Conservation (phyloP, 768 basidiomycete species). For the Xerocomus brunneocitrinus region DNA sequence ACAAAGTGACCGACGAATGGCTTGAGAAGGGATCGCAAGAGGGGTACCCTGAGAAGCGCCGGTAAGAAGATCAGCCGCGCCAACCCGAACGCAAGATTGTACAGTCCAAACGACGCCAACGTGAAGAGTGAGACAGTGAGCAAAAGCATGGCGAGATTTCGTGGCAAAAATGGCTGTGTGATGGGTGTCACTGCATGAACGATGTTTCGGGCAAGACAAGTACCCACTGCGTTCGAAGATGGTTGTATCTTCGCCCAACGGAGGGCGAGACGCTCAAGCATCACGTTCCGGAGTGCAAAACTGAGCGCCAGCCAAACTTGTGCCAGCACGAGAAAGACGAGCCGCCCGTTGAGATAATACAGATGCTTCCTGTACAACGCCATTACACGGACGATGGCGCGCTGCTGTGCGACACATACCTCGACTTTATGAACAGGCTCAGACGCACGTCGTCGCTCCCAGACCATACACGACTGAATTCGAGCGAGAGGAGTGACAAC, state of each 20-base stretch:
- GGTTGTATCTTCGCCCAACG: slow-evolving; percentile 33
- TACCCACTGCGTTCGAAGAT: slow-evolving; percentile 17
- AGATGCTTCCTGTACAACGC: slow-evolving; percentile 61
- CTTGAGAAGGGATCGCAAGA: slow-evolving; percentile 45
- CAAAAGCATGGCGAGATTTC: slow-evolving; percentile 22
- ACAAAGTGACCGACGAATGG: slow-evolving; percentile 66
- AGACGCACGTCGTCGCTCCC: slow-evolving; percentile 39
- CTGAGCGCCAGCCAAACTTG: slow-evolving; percentile 45
- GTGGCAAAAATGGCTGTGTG: slow-evolving; percentile 18
- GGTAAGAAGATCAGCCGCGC: slow-evolving; percentile 48
- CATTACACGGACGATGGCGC: neutral
- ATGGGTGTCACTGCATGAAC: neutral
- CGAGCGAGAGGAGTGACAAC: slow-evolving; percentile 37
- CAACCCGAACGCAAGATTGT: slow-evolving; percentile 44
- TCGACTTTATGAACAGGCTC: slow-evolving; percentile 61
- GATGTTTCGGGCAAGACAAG: neutral
- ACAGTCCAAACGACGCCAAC: slow-evolving; percentile 33
- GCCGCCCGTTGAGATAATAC: slow-evolving; percentile 64
- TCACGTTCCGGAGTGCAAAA: slow-evolving; percentile 53
- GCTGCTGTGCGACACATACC: slow-evolving; percentile 35
- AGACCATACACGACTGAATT: slow-evolving; percentile 34
- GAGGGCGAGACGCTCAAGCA: slow-evolving; percentile 57
- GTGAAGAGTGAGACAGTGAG: slow-evolving; percentile 41
- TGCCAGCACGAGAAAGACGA: slow-evolving; percentile 54
- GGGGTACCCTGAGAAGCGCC: slow-evolving; percentile 49